These are phyloP conservation scores for Tricholoma saponaceum DNA, from an alignment of 768 basidiomycete genomes.

Conservation along the genomic window DNA sequence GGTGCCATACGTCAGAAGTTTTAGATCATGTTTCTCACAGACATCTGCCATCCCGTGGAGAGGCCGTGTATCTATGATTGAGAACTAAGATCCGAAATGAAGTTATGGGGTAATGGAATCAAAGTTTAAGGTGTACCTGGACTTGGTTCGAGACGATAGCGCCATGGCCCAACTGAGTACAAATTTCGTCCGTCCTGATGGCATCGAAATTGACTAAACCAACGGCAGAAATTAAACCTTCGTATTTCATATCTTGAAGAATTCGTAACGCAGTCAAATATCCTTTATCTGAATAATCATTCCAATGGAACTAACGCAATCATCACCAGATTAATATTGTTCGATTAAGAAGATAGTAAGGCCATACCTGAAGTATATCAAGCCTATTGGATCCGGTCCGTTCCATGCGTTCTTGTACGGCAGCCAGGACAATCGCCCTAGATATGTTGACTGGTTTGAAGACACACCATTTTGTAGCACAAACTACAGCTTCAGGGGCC, in stretches of 20 bases:
- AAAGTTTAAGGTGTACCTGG: slow-evolving; percentile 43
- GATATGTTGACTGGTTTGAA: slow-evolving; percentile 54
- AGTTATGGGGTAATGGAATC: neutral
- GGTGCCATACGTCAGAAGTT: slow-evolving; percentile 79
- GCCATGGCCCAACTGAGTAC: slow-evolving; percentile 65
- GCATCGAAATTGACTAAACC: slow-evolving; percentile 84
- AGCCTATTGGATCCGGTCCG: slow-evolving; percentile 58
- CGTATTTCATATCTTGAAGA: slow-evolving; percentile 54
- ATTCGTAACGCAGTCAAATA: slow-evolving; percentile 42
- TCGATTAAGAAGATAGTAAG: neutral
- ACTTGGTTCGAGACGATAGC: slow-evolving; percentile 81
- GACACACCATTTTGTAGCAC: slow-evolving; percentile 87
- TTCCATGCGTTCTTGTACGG: slow-evolving; percentile 64
- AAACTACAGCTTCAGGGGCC: slow-evolving; percentile 43
- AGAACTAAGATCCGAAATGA: slow-evolving; percentile 48
- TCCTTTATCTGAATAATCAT: slow-evolving; percentile 53
- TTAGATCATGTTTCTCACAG: slow-evolving; percentile 67
- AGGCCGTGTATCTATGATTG: slow-evolving; percentile 75
- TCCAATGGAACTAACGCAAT: slow-evolving; percentile 68
- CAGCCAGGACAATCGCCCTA: slow-evolving; percentile 53
- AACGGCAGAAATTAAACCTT: slow-evolving; percentile 58
- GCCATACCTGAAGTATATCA: slow-evolving; percentile 68
- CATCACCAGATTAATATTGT: neutral
- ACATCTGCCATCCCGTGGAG: slow-evolving; percentile 75
- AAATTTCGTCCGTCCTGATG: slow-evolving; percentile 72